phyloP scores from a whole-genome alignment of 2,329 filamentous ascomycete species.

The Xylaria sp. region DNA sequence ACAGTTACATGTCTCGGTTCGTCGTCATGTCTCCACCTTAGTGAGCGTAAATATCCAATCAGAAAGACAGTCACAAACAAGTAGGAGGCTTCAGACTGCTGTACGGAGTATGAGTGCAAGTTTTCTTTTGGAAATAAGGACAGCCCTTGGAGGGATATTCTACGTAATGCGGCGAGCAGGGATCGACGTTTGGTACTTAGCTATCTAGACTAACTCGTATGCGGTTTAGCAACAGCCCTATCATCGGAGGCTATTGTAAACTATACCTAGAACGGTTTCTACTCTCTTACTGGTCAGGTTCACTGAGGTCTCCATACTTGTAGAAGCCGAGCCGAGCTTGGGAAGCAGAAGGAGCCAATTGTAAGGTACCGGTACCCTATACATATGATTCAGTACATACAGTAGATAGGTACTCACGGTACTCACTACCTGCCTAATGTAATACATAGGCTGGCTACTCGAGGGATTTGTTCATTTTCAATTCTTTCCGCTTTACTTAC shows the following conservation, averaged over 20 bases:
- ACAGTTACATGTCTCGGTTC: background rate
- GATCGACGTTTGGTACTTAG: background rate
- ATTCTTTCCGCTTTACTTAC: no score
- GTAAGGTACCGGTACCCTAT: no score
- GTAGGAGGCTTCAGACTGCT: background rate
- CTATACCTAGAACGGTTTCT: slow-evolving; percentile 30
- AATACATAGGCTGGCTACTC: no score
- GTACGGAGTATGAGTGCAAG: background rate
- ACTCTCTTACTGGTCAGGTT: slow-evolving; percentile 30
- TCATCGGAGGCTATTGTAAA: no score
- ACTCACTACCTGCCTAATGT: no score
- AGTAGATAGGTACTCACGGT: no score
- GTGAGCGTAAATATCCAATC: no score
- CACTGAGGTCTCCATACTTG: background rate
- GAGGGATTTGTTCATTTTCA: no score
- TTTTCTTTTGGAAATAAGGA: background rate
- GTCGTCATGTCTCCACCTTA: background rate
- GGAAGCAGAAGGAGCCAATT: background rate
- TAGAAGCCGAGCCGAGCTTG: background rate
- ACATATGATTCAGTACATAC: no score
- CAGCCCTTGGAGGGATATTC: slow-evolving; percentile 9
- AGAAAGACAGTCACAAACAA: background rate
- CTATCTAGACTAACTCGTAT: background rate
- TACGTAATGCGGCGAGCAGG: background rate
- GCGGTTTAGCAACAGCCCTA: background rate